phyloP scores from a whole-genome alignment of 1,284 basidiomycete species.

The Lignosus rhinocerotis region DNA sequence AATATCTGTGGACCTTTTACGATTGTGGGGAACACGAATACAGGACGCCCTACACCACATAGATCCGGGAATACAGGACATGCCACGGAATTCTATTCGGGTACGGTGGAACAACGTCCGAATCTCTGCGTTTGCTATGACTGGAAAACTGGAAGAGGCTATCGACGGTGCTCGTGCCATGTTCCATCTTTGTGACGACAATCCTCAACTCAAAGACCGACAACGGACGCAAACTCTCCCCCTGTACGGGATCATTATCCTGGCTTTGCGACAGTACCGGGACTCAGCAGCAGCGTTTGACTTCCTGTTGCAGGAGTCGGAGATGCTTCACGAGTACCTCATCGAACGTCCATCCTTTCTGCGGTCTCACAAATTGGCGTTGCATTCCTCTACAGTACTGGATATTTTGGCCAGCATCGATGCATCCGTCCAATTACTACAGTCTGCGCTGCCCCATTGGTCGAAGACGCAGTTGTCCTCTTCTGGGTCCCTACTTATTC shows the following conservation, averaged over 20 bases:
- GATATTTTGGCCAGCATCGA: constrained; percentile 37
- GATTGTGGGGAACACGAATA: constrained; percentile 40
- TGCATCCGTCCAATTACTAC: constrained; percentile 39
- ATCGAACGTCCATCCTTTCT: constrained; percentile 12
- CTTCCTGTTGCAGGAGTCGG: constrained; percentile 47
- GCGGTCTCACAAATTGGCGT: neutral
- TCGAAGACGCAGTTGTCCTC: constrained; percentile 29
- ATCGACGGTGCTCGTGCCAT: constrained; percentile 7
- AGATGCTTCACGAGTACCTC: constrained; percentile 36
- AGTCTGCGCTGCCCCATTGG: constrained; percentile 28
- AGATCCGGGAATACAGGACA: constrained; percentile 23
- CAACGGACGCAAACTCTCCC: constrained; percentile 26
- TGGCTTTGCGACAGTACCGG: constrained; percentile 38
- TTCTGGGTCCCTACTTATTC: constrained; percentile 44
- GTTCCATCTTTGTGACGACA: constrained; percentile 12
- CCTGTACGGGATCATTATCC: constrained; percentile 43
- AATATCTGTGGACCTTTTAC: constrained; percentile 8
- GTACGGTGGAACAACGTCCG: constrained; percentile 22
- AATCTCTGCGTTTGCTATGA: constrained; percentile 23
- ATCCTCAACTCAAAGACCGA: neutral
- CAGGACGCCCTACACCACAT: constrained; percentile 35
- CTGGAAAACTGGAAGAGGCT: constrained; percentile 26
- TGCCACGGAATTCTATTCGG: neutral
- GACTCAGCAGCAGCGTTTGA: constrained; percentile 44
- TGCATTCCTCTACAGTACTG: constrained; percentile 35